Conservation (phyloP, 371 early-diverging fungal species). For the Apophysomyces elegans region DNA sequence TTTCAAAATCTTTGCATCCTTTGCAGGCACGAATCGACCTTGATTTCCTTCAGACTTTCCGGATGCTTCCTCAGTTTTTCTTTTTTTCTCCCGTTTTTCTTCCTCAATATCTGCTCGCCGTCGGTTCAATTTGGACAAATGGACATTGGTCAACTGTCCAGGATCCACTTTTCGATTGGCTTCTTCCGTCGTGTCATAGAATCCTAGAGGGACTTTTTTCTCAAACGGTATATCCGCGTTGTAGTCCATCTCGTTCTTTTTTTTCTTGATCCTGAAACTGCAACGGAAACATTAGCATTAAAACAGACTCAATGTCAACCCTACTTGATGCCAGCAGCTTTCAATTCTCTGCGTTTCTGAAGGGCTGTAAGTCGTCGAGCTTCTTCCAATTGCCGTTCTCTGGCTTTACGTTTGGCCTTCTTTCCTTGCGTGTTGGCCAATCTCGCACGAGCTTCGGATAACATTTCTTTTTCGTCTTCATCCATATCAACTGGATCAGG, state of each 20-base stretch:
- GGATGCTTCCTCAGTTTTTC: slow-evolving; percentile 59
- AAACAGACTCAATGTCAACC: slow-evolving; percentile 9
- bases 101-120: slow-evolving; percentile 69
- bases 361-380: slow-evolving; percentile 87
- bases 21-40: slow-evolving; percentile 58
- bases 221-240: slow-evolving; percentile 97
- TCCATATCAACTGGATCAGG: slow-evolving; percentile 99
- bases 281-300: not conserved
- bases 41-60: slow-evolving; percentile 52
- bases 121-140: slow-evolving; percentile 81
- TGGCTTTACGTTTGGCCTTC: slow-evolving; percentile 97
- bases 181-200: slow-evolving; percentile 92
- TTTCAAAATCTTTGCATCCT: slow-evolving; percentile 61
- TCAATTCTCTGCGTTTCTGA: slow-evolving; percentile 95
- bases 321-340: slow-evolving; percentile 93
- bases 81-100: slow-evolving; percentile 80
- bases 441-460: slow-evolving; percentile 97
- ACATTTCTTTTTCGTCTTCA: slow-evolving; percentile 99
- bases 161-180: slow-evolving; percentile 61
- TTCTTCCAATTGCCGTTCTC: slow-evolving; percentile 96
- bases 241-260: slow-evolving; percentile 87
- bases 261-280: slow-evolving; percentile 60
- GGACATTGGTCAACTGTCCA: slow-evolving; percentile 62
- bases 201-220: slow-evolving; percentile 85
- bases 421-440: slow-evolving; percentile 99